These are phyloP conservation scores for Seminavis robusta DNA, from an alignment of 108 stramenopile genomes.

Conservation along the genomic window DNA sequence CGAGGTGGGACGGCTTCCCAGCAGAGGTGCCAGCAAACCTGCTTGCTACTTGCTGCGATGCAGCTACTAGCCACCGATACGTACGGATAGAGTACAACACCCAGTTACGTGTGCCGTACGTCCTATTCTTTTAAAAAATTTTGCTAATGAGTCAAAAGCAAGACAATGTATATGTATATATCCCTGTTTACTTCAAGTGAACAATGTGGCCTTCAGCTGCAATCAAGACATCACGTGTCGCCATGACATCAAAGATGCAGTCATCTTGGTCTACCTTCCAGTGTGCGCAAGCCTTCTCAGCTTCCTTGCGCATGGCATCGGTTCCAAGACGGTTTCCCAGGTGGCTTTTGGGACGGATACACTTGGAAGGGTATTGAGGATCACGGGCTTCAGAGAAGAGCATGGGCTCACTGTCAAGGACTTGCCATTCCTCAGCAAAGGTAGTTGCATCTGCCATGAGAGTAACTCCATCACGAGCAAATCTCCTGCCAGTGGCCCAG, in stretches of 20 bases:
- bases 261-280: too few species aligned
- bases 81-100: too few species aligned
- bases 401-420: neutral
- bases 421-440: slow-evolving; percentile 7
- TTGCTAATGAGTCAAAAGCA: neutral
- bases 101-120: too few species aligned
- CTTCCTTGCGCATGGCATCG: neutral
- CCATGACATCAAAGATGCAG: slow-evolving; percentile 10
- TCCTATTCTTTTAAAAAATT: too few species aligned
- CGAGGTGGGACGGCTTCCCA: too few species aligned
- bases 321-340: neutral
- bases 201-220: neutral
- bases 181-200: too few species aligned
- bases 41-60: too few species aligned
- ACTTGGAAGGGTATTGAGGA: slow-evolving; percentile 3
- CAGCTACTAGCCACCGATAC: too few species aligned
- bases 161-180: neutral
- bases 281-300: too few species aligned
- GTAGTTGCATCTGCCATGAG: slow-evolving; percentile 1
- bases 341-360: neutral
- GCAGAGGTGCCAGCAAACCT: too few species aligned
- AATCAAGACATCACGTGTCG: slow-evolving; percentile 1
- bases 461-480: slow-evolving; percentile 17
- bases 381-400: too few species aligned
- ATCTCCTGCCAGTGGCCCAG: neutral